Base-by-base conservation (phyloP, 441 rosid genomes). In the Sinapis alba region DNA sequence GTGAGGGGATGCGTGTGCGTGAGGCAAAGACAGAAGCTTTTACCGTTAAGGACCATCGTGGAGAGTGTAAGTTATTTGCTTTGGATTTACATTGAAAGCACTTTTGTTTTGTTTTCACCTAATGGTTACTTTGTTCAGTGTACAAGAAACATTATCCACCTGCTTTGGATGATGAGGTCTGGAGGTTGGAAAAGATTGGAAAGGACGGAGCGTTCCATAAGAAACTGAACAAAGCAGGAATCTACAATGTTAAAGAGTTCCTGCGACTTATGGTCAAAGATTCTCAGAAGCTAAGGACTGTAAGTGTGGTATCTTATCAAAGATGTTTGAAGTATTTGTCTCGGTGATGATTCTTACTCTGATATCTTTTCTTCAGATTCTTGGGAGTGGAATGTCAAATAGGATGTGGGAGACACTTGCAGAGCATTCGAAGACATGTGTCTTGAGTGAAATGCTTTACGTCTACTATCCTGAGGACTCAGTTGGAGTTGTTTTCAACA, bases 101-200 rank as follows among this genome's bases (percentile, higher is more conserved):
- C 45, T 43, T 4, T 77, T 3, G 9, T n/a, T 13, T 45, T 21
- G 10, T 13, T 11, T 45, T 23, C 16, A 18, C 62, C 47, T 41
- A 61, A 24, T 59, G 65, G n/a, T 7, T 32, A 1, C 4, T 16
- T 13, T 62, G 32, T 68, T 10, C 83, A 91, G 98, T 90, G 76
- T 94, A 94, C 81, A 94, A 94, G 88, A 94, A 94, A 76, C 96
- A 94, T 77, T 94, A 94, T 51, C 98, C 98, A 9, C 98, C 97
- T 53, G 91, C 91, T 15, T 73, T 90, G 64, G 71, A 77, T 75
- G 98, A 94, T 68, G 96, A 94, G 50, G 96, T 94, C 5, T 94
- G 98, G 96, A 89, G 97, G 80, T 77, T 94, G 86, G 97, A 94
- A 80, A 94, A 91, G 83, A 91, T 94, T 54, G 98, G 93, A 47